A percentile compares a stretch with the other conserved stretches of the same genome.
Conservation (phyloP, 495 filamentous ascomycete genomes). For the Penicillium malachiteum region DNA sequence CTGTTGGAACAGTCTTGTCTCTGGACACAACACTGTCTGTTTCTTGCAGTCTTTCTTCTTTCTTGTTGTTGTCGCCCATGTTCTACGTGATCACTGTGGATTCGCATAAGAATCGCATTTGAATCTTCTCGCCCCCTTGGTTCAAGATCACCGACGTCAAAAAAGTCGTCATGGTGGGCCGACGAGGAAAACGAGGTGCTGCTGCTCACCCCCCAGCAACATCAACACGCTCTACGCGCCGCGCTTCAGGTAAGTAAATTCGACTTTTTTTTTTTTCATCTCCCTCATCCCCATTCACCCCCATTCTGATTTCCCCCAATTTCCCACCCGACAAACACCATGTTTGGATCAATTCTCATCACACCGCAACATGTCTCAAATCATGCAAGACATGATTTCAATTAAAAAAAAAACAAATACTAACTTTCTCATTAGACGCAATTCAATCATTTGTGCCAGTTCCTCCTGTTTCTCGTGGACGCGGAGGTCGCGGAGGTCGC, state of each 20-base stretch:
- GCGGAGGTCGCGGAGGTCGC: constrained; percentile 20
- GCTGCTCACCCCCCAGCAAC: too few relatives aligned
- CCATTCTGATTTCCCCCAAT: too few relatives aligned
- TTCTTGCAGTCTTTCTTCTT: too few relatives aligned
- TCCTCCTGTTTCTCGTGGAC: neutral
- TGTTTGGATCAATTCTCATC: too few relatives aligned
- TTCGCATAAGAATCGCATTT: too few relatives aligned
- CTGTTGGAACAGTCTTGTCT: too few relatives aligned
- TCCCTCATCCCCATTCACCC: neutral
- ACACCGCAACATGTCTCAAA: too few relatives aligned
- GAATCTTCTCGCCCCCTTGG: constrained; percentile 1
- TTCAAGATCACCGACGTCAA: constrained; percentile 1
- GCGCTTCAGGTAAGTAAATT: constrained; percentile 15
- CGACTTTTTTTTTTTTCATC: neutral
- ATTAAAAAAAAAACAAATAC: neutral
- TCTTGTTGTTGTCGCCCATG: too few relatives aligned
- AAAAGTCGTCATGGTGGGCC: constrained; percentile 33
- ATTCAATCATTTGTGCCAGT: neutral
- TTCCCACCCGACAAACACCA: neutral
- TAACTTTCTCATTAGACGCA: neutral
- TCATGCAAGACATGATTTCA: too few relatives aligned
- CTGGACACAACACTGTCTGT: too few relatives aligned
- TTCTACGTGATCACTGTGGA: too few relatives aligned
- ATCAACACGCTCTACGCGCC: constrained; percentile 22
- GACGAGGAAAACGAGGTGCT: constrained; percentile 19